Base-by-base conservation (phyloP, 2,329 filamentous ascomycete species). In the Botryotinia calthae region DNA sequence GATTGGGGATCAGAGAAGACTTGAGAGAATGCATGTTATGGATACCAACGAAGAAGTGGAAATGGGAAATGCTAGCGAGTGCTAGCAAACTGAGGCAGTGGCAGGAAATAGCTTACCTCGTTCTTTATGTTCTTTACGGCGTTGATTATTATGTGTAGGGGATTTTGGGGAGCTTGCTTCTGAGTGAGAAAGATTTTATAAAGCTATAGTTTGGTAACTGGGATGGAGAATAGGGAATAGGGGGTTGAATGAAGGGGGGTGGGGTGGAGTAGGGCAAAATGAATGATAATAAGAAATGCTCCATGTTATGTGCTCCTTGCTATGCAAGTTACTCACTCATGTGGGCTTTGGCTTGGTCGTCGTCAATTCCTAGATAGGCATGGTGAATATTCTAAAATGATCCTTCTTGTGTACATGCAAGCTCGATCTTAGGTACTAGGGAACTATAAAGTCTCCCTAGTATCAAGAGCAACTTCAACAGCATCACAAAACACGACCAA, bases 301-400 rank as follows among this genome's bases (percentile, higher is more conserved):
- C 46, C 1, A n/a, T 28, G 25, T n/a, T 54, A 54, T 54, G 25
- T 18, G 2, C n/a, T 28, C 14, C 25, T 54, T 54, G 0, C 6
- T n/a, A 22, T 48, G 1, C 7, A 22, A 22, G 8, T n/a, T 12
- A 5, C 4, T n/a, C 5, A n/a, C 1, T 2, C 10, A 14, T 3
- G 6, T n/a, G 25, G 12, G 48, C 22, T 54, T 1, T 22, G 48
- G 25, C 48, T 54, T 54, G 4, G 5, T 28, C n/a, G 7, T 16
- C 48, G 14, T 18, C n/a, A 8, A 16, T 8, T 28, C 2, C 6
- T 7, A 16, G 5, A 28, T 3, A 18, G 51, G 2, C 14, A 7
- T 18, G n/a, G 5, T 54, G 12, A 7, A 28, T 7, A 16, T 16
- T 3, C 5, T 7, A 2, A 16, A 2, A 54, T 28, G 12, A 16